These are phyloP conservation scores for Picea mariana DNA, from an alignment of 83 land plant genomes.

Conservation along the genomic window DNA sequence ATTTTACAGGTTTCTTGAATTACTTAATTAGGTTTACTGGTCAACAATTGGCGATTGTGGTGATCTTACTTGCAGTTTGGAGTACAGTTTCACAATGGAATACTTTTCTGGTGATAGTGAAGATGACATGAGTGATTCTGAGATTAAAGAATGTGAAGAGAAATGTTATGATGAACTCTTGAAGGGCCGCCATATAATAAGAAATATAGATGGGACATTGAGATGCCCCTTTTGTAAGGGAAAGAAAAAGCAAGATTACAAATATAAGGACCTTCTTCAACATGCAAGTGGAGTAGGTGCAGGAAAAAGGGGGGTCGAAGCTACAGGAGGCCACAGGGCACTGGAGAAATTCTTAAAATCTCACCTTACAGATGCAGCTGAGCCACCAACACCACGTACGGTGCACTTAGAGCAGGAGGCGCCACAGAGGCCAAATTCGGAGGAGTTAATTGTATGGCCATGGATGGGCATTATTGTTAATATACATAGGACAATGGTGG, in stretches of 20 bases:
- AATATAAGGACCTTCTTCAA: constrained; percentile 62
- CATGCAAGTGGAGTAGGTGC: constrained; percentile 61
- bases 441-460: constrained; percentile 60
- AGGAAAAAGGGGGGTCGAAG: constrained; percentile 28
- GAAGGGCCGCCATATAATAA: neutral
- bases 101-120: constrained; percentile 8
- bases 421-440: constrained; percentile 21
- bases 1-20: neutral
- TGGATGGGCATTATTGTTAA: constrained; percentile 64
- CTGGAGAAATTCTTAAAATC: constrained; percentile 16
- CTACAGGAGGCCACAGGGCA: constrained; percentile 33
- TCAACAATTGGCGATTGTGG: neutral
- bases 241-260: constrained; percentile 56
- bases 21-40: neutral
- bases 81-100: neutral
- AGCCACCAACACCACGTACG: constrained; percentile 9
- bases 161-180: constrained; percentile 14
- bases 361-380: constrained; percentile 11
- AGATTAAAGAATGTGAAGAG: constrained; percentile 26
- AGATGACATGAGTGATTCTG: constrained; percentile 29
- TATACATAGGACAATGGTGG: constrained; percentile 38
- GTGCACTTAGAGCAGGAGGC: constrained; percentile 10
- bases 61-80: neutral
- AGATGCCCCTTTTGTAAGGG: constrained; percentile 74
- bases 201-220: constrained; percentile 34